These are phyloP conservation scores for Tolypocladium ophioglossoides DNA, from an alignment of 2,329 filamentous ascomycete genomes.

Conservation along the genomic window DNA sequence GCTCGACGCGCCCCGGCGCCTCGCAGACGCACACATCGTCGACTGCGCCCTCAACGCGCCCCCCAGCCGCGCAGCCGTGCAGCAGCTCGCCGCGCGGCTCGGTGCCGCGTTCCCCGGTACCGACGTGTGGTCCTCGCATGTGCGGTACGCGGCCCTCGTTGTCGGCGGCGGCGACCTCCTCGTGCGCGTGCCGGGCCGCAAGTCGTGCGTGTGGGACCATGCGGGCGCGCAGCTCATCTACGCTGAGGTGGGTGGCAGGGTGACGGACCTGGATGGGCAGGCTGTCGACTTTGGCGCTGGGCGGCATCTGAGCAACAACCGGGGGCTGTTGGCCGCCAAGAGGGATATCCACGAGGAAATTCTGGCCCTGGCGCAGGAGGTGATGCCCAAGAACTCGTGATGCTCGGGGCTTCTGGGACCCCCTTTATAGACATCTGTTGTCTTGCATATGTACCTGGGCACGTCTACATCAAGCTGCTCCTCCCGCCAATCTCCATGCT, in stretches of 20 bases:
- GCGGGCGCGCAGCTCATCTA: slow-evolving; percentile 47
- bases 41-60: slow-evolving; percentile 21
- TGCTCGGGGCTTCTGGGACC: background rate
- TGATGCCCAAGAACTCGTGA: background rate
- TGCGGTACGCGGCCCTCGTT: slow-evolving; percentile 26
- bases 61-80: slow-evolving; percentile 20
- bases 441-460: slow-evolving; percentile 1
- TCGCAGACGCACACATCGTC: slow-evolving; percentile 20
- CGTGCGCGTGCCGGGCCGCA: slow-evolving; percentile 17
- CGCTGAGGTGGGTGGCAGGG: slow-evolving; percentile 40
- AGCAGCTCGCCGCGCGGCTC: slow-evolving; percentile 15
- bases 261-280: slow-evolving; percentile 36
- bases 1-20: slow-evolving; percentile 9
- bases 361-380: slow-evolving; percentile 17
- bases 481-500: slow-evolving; percentile 86
- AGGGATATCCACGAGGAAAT: slow-evolving; percentile 29
- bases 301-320: slow-evolving; percentile 19
- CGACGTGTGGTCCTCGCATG: slow-evolving; percentile 28
- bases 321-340: slow-evolving; percentile 33
- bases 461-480: slow-evolving; percentile 77
- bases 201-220: slow-evolving; percentile 38
- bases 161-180: slow-evolving; percentile 25
- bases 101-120: slow-evolving; percentile 23
- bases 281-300: slow-evolving; percentile 25
- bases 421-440: background rate